Base-by-base conservation (phyloP, 2,329 filamentous ascomycete species). In the Didymella arachidicola region DNA sequence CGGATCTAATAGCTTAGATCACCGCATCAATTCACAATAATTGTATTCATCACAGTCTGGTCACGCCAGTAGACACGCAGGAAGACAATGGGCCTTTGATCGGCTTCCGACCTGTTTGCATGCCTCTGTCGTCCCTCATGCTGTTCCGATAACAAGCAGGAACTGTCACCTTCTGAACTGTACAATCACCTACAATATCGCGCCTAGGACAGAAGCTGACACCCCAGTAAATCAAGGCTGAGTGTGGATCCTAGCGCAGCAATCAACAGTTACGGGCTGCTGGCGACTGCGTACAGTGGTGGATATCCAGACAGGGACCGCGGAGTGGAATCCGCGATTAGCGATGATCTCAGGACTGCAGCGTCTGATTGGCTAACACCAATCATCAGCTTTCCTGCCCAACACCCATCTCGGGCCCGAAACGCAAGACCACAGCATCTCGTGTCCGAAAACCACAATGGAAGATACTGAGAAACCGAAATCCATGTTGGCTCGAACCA, bases 1-100 rank as follows among this genome's bases (percentile, higher is more conserved):
- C 62, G 62, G 4, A 45, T 64, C 25, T 41, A 55, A 16, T 26
- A 38, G 8, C 7, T 30, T 27, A 36, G 10, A 43, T n/a, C 16
- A 25, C 14, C 19, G 11, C 22, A 43, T 43, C 4, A 26, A 2
- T 11, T 2, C 6, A 11, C 12, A 10, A 30, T 14, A 4, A 30
- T 4, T 11, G 12, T 30, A 12, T 30, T 29, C 4, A 29, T 29
- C 27, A 29, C 27, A 29, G 27, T 29, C 7, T 10, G 27, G 10
- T 29, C 22, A 22, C 22, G 3, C 22, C 22, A 22, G 2, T 22
- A 22, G 22, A 22, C 22, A 22, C 22, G 22, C 22, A 22, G 22
- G 22, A 22, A 3, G 22, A 22, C 22, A 2, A 22, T 22, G 22
- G 22, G 22, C 22, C 4, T 32, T 4, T 14, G 30, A 32, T 16